Evolutionary conservation across 2,329 filamentous ascomycete genomes (phyloP).

Genomic region (Pseudogymnoascus destructans): DNA sequence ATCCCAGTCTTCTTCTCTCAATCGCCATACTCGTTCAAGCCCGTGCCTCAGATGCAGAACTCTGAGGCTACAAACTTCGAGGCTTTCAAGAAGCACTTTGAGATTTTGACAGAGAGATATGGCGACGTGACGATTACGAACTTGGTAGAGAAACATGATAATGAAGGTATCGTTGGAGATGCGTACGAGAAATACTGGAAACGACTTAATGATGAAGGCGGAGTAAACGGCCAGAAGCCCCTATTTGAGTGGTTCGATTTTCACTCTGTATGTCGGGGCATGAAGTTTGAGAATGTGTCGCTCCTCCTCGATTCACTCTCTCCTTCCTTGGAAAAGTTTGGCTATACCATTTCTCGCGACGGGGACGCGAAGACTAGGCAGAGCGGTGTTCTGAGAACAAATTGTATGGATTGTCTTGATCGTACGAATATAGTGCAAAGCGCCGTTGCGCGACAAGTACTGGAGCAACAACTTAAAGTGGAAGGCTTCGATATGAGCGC

Average conservation of each 20-base stretch:
- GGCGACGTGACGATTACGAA: constrained; percentile 67
- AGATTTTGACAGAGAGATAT: constrained; percentile 54
- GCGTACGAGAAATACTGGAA: constrained; percentile 59
- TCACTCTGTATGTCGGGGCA: constrained; percentile 78
- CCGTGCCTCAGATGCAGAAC: constrained; percentile 68
- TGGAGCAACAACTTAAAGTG: constrained; percentile 65
- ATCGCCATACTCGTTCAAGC: constrained; percentile 85
- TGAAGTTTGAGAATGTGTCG: constrained; percentile 95
- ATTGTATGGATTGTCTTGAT: constrained; percentile 98
- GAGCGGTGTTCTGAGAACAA: constrained; percentile 72
- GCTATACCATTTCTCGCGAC: constrained; percentile 48
- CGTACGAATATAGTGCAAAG: constrained; percentile 93
- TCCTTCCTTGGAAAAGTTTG: constrained; percentile 52
- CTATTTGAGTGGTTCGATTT: constrained; percentile 97
- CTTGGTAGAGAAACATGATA: constrained; percentile 77
- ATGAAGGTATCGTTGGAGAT: constrained; percentile 66
- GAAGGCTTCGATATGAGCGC: constrained; percentile 66
- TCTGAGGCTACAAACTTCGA: constrained; percentile 64
- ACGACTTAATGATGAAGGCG: constrained; percentile 49
- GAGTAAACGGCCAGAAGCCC: constrained; percentile 37
- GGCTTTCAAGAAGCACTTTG: constrained; percentile 72
- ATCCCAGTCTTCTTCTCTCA: constrained; percentile 95
- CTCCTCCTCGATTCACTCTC: constrained; percentile 60
- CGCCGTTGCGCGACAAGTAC: constrained; percentile 69
- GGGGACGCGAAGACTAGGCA: constrained; percentile 40